phyloP scores from a whole-genome alignment of 257 asterid genomes.

The Agastache rugosa region DNA sequence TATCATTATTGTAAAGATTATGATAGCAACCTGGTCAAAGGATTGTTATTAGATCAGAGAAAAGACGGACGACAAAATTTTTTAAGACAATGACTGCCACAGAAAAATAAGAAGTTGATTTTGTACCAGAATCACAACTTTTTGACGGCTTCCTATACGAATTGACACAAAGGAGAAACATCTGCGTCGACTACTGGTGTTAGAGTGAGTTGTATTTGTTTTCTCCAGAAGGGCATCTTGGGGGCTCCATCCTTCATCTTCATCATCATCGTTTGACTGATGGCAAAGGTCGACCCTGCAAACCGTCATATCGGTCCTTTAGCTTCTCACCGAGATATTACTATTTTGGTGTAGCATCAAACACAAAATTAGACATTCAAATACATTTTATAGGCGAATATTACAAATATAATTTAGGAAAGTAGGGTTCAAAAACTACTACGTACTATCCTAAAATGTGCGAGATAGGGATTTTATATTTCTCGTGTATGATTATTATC shows the following conservation, averaged over 20 bases:
- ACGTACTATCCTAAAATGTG: not conserved
- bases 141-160: constrained; percentile 81
- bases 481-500: not conserved
- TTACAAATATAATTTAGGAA: not conserved
- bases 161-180: constrained; percentile 59
- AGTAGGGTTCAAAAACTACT: not conserved
- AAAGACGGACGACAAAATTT: constrained; percentile 16
- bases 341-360: not conserved
- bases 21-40: constrained; percentile 60
- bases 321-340: not conserved
- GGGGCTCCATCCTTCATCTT: constrained; percentile 69
- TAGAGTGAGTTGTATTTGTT: constrained; percentile 47
- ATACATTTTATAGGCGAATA: not conserved
- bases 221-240: constrained; percentile 69
- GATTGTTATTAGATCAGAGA: constrained; percentile 23
- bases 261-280: constrained; percentile 82
- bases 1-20: constrained; percentile 63
- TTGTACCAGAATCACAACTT: constrained; percentile 76
- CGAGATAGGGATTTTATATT: not conserved
- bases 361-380: not conserved
- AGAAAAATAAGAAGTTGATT: constrained; percentile 11
- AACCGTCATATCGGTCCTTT: constrained; percentile 29
- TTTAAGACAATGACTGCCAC: constrained; percentile 15
- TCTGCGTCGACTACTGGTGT: constrained; percentile 45
- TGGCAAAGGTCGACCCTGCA: constrained; percentile 96